Conservation (phyloP, 257 asterid genomes). For the Solanum megistacrolobum region DNA sequence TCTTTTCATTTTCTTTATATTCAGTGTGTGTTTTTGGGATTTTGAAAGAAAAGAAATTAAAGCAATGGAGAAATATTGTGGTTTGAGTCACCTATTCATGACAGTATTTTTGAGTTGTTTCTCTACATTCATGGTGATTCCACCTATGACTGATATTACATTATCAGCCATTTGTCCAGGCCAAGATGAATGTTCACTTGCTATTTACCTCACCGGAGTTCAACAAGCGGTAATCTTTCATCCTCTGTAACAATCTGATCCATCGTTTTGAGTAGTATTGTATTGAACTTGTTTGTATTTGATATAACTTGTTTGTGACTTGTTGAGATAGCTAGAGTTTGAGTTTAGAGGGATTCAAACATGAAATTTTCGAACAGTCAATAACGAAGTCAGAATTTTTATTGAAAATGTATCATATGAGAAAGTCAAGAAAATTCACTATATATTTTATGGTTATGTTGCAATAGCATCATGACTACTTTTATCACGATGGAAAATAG, state of each 20-base stretch:
- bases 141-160: slow-evolving; percentile 79
- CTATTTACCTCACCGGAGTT: slow-evolving; percentile 83
- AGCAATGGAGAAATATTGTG: slow-evolving; percentile 6
- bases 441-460: not conserved
- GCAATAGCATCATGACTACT: not conserved
- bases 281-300: not conserved
- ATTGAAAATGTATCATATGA: not conserved
- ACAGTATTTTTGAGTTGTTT: slow-evolving; percentile 75
- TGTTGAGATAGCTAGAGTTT: not conserved
- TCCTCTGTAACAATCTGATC: not conserved
- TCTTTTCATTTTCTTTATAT: not conserved
- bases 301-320: not conserved
- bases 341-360: not conserved
- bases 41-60: not conserved
- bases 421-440: not conserved
- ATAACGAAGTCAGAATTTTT: not conserved
- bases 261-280: not conserved
- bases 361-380: not conserved
- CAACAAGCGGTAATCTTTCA: slow-evolving; percentile 54
- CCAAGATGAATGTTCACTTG: slow-evolving; percentile 61
- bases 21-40: not conserved
- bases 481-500: not conserved
- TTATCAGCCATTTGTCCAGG: slow-evolving; percentile 87
- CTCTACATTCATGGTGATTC: slow-evolving; percentile 75
- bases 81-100: slow-evolving; percentile 80